Percentiles rank a stretch among this genome's conserved stretches.
These are phyloP conservation scores for Asclepias syriaca DNA, from an alignment of 257 asterid species.

Conservation along the genomic window DNA sequence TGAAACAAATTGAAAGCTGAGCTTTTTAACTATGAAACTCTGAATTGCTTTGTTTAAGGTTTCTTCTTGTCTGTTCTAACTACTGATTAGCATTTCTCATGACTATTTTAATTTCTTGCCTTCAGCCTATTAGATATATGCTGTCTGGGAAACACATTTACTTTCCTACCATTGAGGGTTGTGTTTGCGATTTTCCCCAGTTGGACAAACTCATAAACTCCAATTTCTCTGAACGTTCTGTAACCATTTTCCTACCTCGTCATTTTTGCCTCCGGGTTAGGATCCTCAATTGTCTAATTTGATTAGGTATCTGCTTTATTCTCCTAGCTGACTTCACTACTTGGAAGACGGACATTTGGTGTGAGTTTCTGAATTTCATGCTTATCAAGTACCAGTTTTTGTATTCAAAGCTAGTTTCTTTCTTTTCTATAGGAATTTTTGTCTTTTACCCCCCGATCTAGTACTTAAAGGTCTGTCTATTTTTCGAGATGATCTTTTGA, in stretches of 20 bases:
- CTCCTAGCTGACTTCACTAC: background rate
- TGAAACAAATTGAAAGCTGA: background rate
- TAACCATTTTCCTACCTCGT: background rate
- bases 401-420: background rate
- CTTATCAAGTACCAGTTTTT: background rate
- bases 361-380: background rate
- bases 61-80: background rate
- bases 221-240: background rate
- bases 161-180: too few relatives aligned
- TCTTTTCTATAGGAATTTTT: background rate
- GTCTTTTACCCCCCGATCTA: too few relatives aligned
- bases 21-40: background rate
- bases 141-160: background rate
- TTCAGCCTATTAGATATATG: background rate
- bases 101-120: background rate
- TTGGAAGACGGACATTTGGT: background rate
- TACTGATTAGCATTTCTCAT: background rate
- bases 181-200: background rate
- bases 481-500: too few relatives aligned
- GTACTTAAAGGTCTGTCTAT: too few relatives aligned
- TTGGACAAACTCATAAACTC: background rate
- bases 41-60: background rate
- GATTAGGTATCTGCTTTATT: background rate
- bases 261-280: background rate
- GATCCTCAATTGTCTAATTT: background rate